phyloP scores from a whole-genome alignment of 1,139 yeast species.

The Yamadazyma spencermartinsiae region DNA sequence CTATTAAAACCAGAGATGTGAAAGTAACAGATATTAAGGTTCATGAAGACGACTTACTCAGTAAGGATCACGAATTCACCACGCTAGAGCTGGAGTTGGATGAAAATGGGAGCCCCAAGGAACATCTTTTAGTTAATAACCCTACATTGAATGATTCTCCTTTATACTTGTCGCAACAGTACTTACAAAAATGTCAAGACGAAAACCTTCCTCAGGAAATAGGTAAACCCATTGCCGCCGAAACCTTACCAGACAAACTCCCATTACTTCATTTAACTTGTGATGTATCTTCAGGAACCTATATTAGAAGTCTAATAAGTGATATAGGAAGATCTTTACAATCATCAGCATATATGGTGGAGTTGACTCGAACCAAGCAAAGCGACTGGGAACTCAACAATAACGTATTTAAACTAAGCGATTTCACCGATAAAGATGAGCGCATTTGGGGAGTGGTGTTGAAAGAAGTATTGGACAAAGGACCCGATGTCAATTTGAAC shows the following conservation, averaged over 20 bases:
- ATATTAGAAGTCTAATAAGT: slow-evolving; percentile 84
- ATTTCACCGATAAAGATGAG: slow-evolving; percentile 58
- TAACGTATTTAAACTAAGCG: slow-evolving; percentile 67
- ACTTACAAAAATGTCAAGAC: slow-evolving; percentile 37
- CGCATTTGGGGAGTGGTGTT: slow-evolving; percentile 71
- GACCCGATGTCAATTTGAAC: slow-evolving; percentile 29
- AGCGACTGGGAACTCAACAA: slow-evolving; percentile 78
- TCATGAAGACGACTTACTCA: slow-evolving; percentile 51
- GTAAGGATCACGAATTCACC: slow-evolving; percentile 55
- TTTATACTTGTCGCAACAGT: slow-evolving; percentile 59
- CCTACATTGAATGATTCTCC: slow-evolving; percentile 67
- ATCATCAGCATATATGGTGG: slow-evolving; percentile 88
- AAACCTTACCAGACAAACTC: slow-evolving; percentile 16
- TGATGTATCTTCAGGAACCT: slow-evolving; percentile 92
- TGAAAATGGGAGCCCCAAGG: slow-evolving; percentile 53
- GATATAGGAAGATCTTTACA: slow-evolving; percentile 84
- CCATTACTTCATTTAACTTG: slow-evolving; percentile 75
- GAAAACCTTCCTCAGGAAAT: slow-evolving; percentile 31
- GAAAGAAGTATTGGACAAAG: slow-evolving; percentile 44
- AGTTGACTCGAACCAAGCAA: slow-evolving; percentile 70
- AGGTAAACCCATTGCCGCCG: slow-evolving; percentile 16
- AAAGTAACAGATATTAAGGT: slow-evolving; percentile 57
- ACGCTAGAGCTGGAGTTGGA: slow-evolving; percentile 51
- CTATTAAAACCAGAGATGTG: slow-evolving; percentile 76
- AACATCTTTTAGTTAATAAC: slow-evolving; percentile 46